Evolutionary conservation across 257 asterid genomes (phyloP).

Genomic region (Marsdenia floribunda): DNA sequence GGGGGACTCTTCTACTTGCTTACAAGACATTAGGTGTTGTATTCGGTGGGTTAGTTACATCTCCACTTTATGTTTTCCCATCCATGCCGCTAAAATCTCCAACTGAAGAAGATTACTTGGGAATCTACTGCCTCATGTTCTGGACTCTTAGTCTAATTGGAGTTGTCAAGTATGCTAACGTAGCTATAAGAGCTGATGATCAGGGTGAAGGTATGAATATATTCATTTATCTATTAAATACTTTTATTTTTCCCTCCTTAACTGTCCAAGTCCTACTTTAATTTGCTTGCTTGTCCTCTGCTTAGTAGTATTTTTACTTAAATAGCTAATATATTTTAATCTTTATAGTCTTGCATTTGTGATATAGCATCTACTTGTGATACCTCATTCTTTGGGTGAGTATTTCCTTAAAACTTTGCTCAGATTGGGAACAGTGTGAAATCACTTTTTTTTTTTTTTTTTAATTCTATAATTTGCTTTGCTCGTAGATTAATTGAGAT

Average conservation of each 20-base stretch:
- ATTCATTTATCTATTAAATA: not conserved
- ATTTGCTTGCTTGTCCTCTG: not conserved
- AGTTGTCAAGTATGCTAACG: slow-evolving; percentile 36
- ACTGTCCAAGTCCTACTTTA: not conserved
- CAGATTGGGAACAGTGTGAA: not conserved
- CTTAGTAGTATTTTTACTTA: not conserved
- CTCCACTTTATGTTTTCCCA: slow-evolving; percentile 48
- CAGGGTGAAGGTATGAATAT: slow-evolving; percentile 41
- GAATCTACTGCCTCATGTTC: slow-evolving; percentile 40
- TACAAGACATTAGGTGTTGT: slow-evolving; percentile 47
- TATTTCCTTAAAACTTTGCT: not conserved
- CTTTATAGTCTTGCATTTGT: too few species aligned
- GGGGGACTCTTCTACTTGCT: slow-evolving; percentile 30
- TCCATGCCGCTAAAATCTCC: slow-evolving; percentile 41
- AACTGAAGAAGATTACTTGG: slow-evolving; percentile 38
- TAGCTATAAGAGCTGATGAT: slow-evolving; percentile 45
- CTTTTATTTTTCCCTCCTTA: not conserved
- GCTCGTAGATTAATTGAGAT: not conserved
- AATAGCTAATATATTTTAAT: not conserved
- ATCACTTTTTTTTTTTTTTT: not conserved
- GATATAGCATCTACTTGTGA: too few species aligned
- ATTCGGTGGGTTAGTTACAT: slow-evolving; percentile 46
- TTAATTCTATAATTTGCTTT: not conserved
- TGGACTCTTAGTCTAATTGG: slow-evolving; percentile 47
- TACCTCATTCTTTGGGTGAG: not conserved